Evolutionary conservation across 495 filamentous ascomycete species (phyloP).

Genomic region (Penicillium verhagenii): DNA sequence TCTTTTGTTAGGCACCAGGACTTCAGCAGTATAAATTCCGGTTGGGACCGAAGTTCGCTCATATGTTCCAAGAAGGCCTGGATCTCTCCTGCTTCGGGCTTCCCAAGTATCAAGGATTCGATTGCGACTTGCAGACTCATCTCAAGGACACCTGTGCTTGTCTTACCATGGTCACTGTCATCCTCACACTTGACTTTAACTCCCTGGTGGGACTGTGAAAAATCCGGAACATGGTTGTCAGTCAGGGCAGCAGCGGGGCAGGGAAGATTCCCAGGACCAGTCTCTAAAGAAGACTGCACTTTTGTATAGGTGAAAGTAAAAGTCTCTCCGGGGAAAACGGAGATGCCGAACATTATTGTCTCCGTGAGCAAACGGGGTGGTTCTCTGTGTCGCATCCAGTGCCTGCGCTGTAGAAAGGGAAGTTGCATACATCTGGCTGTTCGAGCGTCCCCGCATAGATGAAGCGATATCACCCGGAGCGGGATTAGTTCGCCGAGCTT

Average conservation of each 20-base stretch:
- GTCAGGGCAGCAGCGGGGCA: neutral
- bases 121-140: neutral
- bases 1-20: neutral
- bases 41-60: neutral
- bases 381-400: neutral
- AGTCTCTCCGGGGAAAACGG: neutral
- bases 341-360: neutral
- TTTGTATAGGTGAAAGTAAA: neutral
- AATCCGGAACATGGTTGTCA: neutral
- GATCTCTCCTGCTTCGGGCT: neutral
- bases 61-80: neutral
- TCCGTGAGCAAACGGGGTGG: neutral
- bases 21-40: neutral
- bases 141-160: neutral
- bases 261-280: no score
- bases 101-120: neutral
- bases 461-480: neutral
- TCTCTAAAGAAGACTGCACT: neutral
- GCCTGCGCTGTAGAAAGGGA: neutral
- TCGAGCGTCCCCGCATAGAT: neutral
- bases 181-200: neutral
- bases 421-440: neutral
- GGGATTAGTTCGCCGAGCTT: neutral
- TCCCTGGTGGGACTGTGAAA: neutral
- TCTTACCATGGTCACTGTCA: neutral